Evolutionary conservation across 129 eudicot genomes (phyloP).

Genomic region (Sambucus nigra): DNA sequence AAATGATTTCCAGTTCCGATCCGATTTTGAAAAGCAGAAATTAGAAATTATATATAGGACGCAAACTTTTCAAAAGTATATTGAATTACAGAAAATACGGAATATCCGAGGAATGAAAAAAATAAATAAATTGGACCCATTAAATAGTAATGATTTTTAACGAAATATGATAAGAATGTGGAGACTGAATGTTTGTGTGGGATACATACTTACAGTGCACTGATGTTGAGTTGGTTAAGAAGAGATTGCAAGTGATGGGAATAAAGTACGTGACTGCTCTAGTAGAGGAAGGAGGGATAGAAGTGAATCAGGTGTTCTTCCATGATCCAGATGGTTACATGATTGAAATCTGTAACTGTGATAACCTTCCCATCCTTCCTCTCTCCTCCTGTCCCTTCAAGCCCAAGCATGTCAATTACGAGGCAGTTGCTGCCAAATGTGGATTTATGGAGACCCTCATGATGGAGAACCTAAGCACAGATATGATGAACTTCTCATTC

Average conservation of each 20-base stretch:
- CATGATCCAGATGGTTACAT: conserved; percentile 44
- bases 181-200: too few species aligned
- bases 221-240: conserved; percentile 18
- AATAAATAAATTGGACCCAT: too few species aligned
- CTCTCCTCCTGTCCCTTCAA: conserved; percentile 14
- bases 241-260: conserved; percentile 19
- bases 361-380: conserved; percentile 21
- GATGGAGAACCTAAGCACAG: conserved; percentile 21
- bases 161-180: too few species aligned
- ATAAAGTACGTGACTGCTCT: conserved; percentile 15
- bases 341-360: conserved; percentile 35
- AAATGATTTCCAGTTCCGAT: too few species aligned
- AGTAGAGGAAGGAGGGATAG: conserved; percentile 25
- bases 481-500: conserved; percentile 21
- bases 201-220: conserved; percentile 13
- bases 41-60: too few species aligned
- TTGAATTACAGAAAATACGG: too few species aligned
- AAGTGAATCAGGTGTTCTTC: conserved; percentile 33
- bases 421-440: not conserved
- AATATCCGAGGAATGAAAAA: too few species aligned
- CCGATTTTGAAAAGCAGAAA: too few species aligned
- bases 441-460: conserved; percentile 12
- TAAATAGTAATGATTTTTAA: too few species aligned
- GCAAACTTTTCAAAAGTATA: too few species aligned
- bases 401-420: not conserved